Percentiles rank a stretch among this genome's conserved stretches.
phyloP scores from a whole-genome alignment of 2,329 filamentous ascomycete species.

The Cladosporium phlei region DNA sequence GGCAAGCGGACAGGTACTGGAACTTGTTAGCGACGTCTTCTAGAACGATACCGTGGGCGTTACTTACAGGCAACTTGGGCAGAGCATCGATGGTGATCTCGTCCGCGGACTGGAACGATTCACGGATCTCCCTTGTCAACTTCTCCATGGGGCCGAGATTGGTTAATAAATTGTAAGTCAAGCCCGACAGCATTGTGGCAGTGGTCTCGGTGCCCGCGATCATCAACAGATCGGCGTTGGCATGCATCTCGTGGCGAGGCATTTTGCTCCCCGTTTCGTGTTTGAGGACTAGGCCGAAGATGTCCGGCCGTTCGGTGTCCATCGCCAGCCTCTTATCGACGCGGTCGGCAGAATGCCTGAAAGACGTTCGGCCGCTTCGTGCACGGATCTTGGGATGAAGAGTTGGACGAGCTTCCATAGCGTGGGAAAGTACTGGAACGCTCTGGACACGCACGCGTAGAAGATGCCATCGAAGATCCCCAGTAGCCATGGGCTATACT shows the following conservation, averaged over 20 bases:
- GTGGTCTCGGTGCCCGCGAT: conserved; percentile 74
- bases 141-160: conserved; percentile 51
- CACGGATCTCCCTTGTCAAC: conserved; percentile 54
- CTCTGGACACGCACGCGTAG: background rate
- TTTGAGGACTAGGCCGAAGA: background rate
- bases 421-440: conserved; percentile 8
- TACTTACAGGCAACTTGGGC: background rate
- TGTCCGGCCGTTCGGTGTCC: background rate
- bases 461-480: conserved; percentile 13
- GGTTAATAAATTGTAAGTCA: conserved; percentile 69
- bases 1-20: conserved; percentile 41
- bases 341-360: background rate
- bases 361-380: conserved; percentile 4
- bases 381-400: conserved; percentile 7
- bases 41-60: background rate
- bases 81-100: conserved; percentile 24
- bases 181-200: conserved; percentile 62
- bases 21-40: conserved; percentile 4
- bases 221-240: conserved; percentile 33
- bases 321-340: conserved; percentile 17
- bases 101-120: conserved; percentile 30
- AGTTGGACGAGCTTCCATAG: conserved; percentile 7
- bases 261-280: conserved; percentile 13
- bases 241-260: conserved; percentile 29
- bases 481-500: conserved; percentile 27